Base-by-base conservation (phyloP, 2,329 filamentous ascomycete genomes). In the Trichophyton verrucosum region DNA sequence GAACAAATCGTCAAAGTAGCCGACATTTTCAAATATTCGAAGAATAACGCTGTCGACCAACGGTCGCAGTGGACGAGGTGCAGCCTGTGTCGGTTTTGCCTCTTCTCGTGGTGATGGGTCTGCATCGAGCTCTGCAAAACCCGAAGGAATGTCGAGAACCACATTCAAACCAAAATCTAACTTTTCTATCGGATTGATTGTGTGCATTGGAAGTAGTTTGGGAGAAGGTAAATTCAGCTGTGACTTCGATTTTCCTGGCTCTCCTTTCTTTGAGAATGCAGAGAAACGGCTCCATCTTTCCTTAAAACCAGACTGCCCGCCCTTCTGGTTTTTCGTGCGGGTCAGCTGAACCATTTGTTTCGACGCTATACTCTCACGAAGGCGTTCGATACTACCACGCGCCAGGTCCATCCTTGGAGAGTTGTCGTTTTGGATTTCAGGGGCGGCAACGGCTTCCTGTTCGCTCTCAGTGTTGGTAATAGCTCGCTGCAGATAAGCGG, bases 1-100 rank as follows among this genome's bases (percentile, higher is more conserved):
- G 65, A 82, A 82, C 0, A 86, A 73, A 66, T 84, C 82, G 38
- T 80, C 76, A 1, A 82, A 72, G 1, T 75, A 76, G 40, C 75
- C 70, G 6, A 82, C 72, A 3, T 72, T 74, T 51, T 75, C 70
- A 61, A 85, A 71, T 9, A 85, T 81, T n/a, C 69, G 67, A 17
- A 81, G 67, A 15, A 84, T 74, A 3, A 84, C 75, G n/a, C 72
- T 66, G 63, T 82, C 78, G 2, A 80, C 78, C 24, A 76, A 36
- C 27, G 51, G 27, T 9, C 33, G 33, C 22, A 20, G n/a, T 13
- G 22, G 24, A 9, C 11, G 44, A 15, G 20, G 22, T 2, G 22
- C 11, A 27, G 11, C 5, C 51, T 55, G 8, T 70, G 9, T 69
- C 66, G 15, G 70, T 67, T 3, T 77, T 75, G 61, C 80, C 78